Evolutionary conservation across 306 rosid genomes (phyloP), one percentile per base, ranked within the genome.

Genomic region (Quercus wislizeni): DNA sequence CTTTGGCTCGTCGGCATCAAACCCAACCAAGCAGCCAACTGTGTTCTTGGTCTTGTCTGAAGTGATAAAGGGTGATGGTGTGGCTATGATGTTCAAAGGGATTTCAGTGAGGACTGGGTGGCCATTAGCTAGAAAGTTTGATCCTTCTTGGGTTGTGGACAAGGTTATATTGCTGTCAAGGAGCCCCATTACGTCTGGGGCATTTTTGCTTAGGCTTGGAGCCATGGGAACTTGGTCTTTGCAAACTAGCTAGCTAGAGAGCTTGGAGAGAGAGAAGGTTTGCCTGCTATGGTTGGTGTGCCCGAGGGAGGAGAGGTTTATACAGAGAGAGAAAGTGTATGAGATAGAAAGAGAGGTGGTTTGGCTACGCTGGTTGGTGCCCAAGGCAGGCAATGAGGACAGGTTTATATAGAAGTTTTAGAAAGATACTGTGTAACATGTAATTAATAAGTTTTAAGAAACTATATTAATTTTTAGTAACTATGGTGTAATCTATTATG

Each of bases 21-120:
- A 93, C 2, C 96, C 97, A 1, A 93, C 80, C 19, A 93, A 91
- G 76, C 88, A 85, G 23, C 94, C 88, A 3, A 17, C 80, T 5
- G 64, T 31, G 82, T 15, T 6, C 15, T 73, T 74, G 76, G 80
- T 9, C 49, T 59, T 79, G 69, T 30, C 71, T 0, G 61, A 43
- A 7, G 81, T 15, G 41, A 46, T 73, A 30, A 18, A 65, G 5
- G 83, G 77, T 1, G 85, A 78, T 1, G 90, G 81, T 0, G 91
- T 90, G 55, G 86, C 28, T 52, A 61, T 70, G 77, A 93, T 83
- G 81, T 83, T 84, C 2, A 67, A 23, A 12, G 94, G 96, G 73
- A 89, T 94, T 1, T 85, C 67, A 2, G 87, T 86, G 57, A 91
- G 92, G 76, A 91, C 74, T 2, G 82, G 88, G 74, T 88, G 86